phyloP scores from a whole-genome alignment of 345 rosid species.

The Aethionema arabicum region DNA sequence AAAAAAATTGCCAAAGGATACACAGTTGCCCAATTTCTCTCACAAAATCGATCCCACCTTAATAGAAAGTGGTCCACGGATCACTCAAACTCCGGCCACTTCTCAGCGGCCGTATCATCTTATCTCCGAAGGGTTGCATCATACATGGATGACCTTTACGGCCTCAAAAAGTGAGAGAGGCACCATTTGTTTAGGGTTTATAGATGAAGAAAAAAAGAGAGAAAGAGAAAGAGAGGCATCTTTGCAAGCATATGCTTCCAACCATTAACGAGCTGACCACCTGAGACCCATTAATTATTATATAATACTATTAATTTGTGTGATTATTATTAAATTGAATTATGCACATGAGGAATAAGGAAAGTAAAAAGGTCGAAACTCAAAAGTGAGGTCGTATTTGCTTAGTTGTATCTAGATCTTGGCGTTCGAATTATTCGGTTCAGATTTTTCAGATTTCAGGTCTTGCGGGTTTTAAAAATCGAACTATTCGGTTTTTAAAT shows the following conservation, averaged over 20 bases:
- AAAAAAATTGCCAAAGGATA: conserved; percentile 36
- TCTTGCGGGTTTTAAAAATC: too few species aligned
- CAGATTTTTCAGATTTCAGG: too few species aligned
- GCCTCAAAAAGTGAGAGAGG: conserved; percentile 32
- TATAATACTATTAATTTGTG: conserved; percentile 13
- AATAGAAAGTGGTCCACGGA: conserved; percentile 29
- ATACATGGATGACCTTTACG: conserved; percentile 31
- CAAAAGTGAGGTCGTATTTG: conserved; percentile 10
- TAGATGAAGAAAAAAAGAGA: conserved; percentile 16
- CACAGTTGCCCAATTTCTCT: conserved; percentile 35
- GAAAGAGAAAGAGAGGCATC: conserved; percentile 23
- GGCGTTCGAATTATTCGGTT: too few species aligned
- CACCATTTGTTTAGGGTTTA: conserved; percentile 23
- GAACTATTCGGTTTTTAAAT: too few species aligned
- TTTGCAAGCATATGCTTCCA: conserved; percentile 36
- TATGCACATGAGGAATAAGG: conserved; percentile 20
- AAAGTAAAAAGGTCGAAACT: conserved; percentile 6
- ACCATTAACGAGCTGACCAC: conserved; percentile 38
- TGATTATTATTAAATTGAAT: neutral
- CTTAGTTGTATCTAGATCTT: conserved; percentile 16
- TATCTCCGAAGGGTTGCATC: conserved; percentile 8
- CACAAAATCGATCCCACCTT: conserved; percentile 18
- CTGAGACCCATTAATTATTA: too few species aligned
- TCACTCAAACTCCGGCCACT: conserved; percentile 21
- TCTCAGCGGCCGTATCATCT: conserved; percentile 9